These are phyloP conservation scores for Trichoderma citrinoviride DNA, from an alignment of 2,329 filamentous ascomycete genomes.

Conservation along the genomic window DNA sequence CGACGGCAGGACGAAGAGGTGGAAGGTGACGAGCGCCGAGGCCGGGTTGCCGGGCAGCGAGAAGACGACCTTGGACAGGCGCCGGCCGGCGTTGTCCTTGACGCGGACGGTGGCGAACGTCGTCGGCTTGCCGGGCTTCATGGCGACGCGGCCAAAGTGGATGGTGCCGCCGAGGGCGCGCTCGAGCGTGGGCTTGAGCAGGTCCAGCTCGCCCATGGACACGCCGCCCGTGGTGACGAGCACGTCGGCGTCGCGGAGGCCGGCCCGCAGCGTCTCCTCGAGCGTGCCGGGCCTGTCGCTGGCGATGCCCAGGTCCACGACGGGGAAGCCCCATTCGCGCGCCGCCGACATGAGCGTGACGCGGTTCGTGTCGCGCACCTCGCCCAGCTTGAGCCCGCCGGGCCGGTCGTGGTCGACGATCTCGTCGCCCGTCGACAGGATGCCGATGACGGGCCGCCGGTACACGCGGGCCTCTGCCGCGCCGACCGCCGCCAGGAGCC, in stretches of 20 bases:
- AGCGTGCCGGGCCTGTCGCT: conserved; percentile 70
- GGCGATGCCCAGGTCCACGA: conserved; percentile 82
- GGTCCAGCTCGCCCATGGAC: conserved; percentile 95
- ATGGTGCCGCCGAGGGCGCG: conserved; percentile 85
- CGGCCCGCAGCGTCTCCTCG: conserved; percentile 72
- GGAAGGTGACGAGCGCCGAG: conserved; percentile 86
- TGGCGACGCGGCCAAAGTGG: conserved; percentile 91
- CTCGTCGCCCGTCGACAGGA: conserved; percentile 93
- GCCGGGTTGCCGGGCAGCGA: conserved; percentile 92
- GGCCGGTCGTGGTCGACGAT: conserved; percentile 72
- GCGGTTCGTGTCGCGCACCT: conserved; percentile 91
- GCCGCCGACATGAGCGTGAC: conserved; percentile 81
- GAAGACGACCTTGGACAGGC: conserved; percentile 72
- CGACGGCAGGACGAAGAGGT: conserved; percentile 88
- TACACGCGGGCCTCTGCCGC: conserved; percentile 69
- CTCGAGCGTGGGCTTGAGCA: conserved; percentile 95
- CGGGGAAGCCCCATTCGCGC: conserved; percentile 70
- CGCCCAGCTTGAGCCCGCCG: conserved; percentile 65
- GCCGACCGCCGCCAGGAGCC: conserved; percentile 82
- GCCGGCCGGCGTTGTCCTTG: conserved; percentile 57
- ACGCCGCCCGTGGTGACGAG: conserved; percentile 92
- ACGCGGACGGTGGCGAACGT: conserved; percentile 87
- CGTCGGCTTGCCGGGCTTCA: conserved; percentile 98
- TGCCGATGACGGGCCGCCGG: conserved; percentile 73
- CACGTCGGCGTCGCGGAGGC: conserved; percentile 71